Conservation (phyloP, 2,329 filamentous ascomycete genomes). For the Aspergillus ruber region DNA sequence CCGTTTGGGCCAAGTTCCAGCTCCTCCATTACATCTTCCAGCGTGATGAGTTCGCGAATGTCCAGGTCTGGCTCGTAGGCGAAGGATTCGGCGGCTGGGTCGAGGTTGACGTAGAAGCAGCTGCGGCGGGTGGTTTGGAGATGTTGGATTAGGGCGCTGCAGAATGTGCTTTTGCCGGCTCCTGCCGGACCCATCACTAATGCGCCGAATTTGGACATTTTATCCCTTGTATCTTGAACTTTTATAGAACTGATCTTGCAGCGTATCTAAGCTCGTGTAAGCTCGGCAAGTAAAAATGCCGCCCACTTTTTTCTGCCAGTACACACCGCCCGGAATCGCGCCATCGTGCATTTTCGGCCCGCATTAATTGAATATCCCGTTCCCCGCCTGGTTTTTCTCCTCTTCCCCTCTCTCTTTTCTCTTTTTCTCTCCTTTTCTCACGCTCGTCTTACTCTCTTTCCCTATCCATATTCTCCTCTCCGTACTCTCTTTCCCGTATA, state of each 20-base stretch:
- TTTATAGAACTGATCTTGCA: too few species aligned
- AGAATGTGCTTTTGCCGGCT: conserved; percentile 96
- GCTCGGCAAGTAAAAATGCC: conserved; percentile 6
- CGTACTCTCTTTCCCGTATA: conserved; percentile 6
- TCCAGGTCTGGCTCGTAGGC: conserved; percentile 87
- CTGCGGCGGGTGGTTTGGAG: conserved; percentile 86
- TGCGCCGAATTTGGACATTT: conserved; percentile 93
- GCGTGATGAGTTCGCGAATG: conserved; percentile 88
- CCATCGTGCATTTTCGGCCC: conserved; percentile 15
- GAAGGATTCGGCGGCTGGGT: conserved; percentile 90
- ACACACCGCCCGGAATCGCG: conserved; percentile 24
- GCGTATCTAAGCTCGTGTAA: neutral
- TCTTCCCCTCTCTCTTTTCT: neutral
- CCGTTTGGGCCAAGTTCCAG: conserved; percentile 85
- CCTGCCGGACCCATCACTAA: conserved; percentile 96
- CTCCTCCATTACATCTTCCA: conserved; percentile 96
- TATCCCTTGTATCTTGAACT: neutral
- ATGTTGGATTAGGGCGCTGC: conserved; percentile 85
- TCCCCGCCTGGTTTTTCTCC: conserved; percentile 7
- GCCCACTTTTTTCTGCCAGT: conserved; percentile 14
- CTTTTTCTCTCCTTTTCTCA: neutral
- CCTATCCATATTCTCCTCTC: conserved; percentile 4
- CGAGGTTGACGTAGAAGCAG: conserved; percentile 96
- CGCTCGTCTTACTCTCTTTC: conserved; percentile 1
- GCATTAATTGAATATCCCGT: conserved; percentile 2